Percentiles rank a stretch among this genome's conserved stretches.
Conservation (phyloP, 148 eudicot genomes). For the Vaccinium myrtillus region DNA sequence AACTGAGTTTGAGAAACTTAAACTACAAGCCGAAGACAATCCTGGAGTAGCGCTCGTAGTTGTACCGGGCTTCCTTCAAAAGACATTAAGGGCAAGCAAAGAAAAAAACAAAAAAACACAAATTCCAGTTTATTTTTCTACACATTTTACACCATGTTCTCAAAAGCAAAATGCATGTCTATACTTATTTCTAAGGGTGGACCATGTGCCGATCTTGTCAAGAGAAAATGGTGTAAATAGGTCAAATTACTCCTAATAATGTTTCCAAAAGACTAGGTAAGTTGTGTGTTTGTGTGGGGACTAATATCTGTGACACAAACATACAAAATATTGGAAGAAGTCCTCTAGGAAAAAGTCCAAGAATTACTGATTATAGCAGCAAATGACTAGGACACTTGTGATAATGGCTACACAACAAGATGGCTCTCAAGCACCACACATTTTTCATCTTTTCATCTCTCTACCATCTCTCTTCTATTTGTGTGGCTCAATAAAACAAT, state of each 20-base stretch:
- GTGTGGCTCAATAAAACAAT: not conserved
- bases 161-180: not conserved
- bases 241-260: not conserved
- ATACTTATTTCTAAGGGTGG: not conserved
- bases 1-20: too few species aligned
- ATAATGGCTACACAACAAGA: not conserved
- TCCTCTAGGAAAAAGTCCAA: not conserved
- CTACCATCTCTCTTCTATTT: not conserved
- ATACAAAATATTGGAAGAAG: not conserved
- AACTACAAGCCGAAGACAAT: too few species aligned
- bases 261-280: not conserved
- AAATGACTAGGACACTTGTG: constrained; percentile 12
- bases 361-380: not conserved
- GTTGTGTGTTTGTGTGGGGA: not conserved
- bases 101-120: too few species aligned
- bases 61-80: too few species aligned
- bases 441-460: not conserved
- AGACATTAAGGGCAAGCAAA: too few species aligned
- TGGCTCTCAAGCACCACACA: not conserved
- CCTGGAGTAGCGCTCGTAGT: too few species aligned
- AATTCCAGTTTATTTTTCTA: too few species aligned
- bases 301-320: not conserved
- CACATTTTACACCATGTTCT: not conserved
- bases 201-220: not conserved
- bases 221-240: not conserved